Base-by-base conservation (phyloP, 306 rosid species). In the Cicer judaicum region DNA sequence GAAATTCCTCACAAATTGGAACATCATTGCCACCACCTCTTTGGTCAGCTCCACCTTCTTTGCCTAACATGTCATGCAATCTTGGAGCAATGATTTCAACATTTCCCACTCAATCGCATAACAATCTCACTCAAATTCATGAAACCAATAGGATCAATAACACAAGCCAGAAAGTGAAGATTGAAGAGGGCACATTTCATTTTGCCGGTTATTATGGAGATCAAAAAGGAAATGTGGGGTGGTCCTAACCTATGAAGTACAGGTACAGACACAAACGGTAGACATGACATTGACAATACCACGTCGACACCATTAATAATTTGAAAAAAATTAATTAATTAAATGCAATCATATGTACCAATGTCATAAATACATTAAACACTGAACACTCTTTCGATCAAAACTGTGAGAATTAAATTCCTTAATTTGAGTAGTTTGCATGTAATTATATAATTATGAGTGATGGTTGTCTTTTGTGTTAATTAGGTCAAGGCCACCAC, bases 21-120 rank as follows among this genome's bases (percentile, higher is more conserved):
- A 53, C 74, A 12, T 43, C 74, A 76, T 19, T 18, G 1, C 34
- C 88, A 68, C 34, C 88, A 68, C 78, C 86, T 34, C 12, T 79
- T 73, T 82, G 90, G 89, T 64, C 85, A 64, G 54, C 78, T 69
- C 87, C 88, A 52, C 84, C 88, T 76, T 72, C 87, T 9, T 66
- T 83, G 43, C 92, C 93, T 24, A 75, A 87, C 77, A 75, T 85
- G 78, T 76, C 92, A 70, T 82, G 83, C 73, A 71, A 81, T 71
- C 82, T 84, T 29, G 36, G 36, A 29, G 36, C 36, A 29, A 29
- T 29, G 5, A 29, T 29, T 29, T 29, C 36, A 29, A 4, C 36
- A 29, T 29, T 29, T 29, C 36, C 36, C 36, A 29, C 36, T 29
- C 36, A 29, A 29, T 29, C 36, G 4, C 36, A 29, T 29, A 29